phyloP scores from a whole-genome alignment of 2,329 filamentous ascomycete species.

The Clathrospora elynae region DNA sequence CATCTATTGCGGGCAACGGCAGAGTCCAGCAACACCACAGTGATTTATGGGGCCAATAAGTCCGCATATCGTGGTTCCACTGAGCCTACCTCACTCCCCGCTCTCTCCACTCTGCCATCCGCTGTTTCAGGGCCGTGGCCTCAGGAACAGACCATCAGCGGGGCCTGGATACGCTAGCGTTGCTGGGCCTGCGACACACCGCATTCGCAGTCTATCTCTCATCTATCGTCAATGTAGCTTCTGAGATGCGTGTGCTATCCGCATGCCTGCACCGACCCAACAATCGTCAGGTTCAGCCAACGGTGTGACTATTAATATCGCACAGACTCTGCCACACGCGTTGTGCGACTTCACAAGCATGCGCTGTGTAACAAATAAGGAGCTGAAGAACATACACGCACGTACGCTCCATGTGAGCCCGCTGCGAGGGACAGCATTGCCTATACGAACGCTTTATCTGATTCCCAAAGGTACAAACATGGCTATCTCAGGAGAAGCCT shows the following conservation, averaged over 20 bases:
- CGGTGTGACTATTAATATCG: conserved; percentile 22
- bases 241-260: conserved; percentile 17
- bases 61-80: conserved; percentile 23
- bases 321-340: conserved; percentile 20
- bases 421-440: conserved; percentile 12
- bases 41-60: conserved; percentile 21
- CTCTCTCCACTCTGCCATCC: conserved; percentile 27
- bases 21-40: conserved; percentile 7
- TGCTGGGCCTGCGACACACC: conserved; percentile 33
- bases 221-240: conserved; percentile 10
- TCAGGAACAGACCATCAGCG: conserved; percentile 22
- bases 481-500: conserved; percentile 35
- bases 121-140: conserved; percentile 33
- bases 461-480: conserved; percentile 28
- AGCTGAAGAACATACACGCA: conserved; percentile 23
- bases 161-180: conserved; percentile 12
- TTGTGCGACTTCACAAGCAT: conserved; percentile 30
- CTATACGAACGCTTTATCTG: conserved; percentile 17
- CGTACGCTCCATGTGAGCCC: conserved; percentile 17
- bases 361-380: conserved; percentile 27
- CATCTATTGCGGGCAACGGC: not conserved
- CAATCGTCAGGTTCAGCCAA: conserved; percentile 7
- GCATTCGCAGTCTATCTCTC: conserved; percentile 14
- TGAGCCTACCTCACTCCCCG: conserved; percentile 18
- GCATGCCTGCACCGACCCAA: conserved; percentile 12